Evolutionary conservation across 208 protist species (phyloP).

Genomic region (Vickermania spadyakhi): DNA sequence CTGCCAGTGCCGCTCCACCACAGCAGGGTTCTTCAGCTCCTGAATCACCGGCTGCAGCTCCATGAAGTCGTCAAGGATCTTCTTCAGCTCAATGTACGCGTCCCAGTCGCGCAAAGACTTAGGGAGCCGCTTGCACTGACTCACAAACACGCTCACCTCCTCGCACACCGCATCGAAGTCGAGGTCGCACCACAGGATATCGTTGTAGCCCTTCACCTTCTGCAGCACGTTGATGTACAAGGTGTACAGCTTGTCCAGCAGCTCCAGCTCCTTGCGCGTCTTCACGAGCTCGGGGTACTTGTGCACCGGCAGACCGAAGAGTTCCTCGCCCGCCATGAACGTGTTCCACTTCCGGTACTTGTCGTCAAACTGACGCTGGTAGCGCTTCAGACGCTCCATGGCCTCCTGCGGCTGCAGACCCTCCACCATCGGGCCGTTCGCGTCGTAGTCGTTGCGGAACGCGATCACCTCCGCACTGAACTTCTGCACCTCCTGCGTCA

Average conservation of each 20-base stretch:
- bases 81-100: constrained; percentile 92
- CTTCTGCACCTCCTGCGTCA: constrained; percentile 91
- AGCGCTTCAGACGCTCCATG: constrained; percentile 93
- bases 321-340: constrained; percentile 92
- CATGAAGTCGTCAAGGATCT: constrained; percentile 94
- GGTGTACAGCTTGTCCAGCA: constrained; percentile 93
- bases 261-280: constrained; percentile 91
- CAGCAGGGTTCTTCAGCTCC: constrained; percentile 85
- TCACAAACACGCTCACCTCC: constrained; percentile 89
- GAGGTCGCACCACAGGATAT: constrained; percentile 93
- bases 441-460: constrained; percentile 94
- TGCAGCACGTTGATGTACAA: constrained; percentile 94
- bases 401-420: constrained; percentile 91
- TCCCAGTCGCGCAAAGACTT: constrained; percentile 92
- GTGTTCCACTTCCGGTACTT: constrained; percentile 93
- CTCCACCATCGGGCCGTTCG: constrained; percentile 93
- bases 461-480: constrained; percentile 89
- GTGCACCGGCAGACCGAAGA: constrained; percentile 93
- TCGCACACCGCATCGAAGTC: constrained; percentile 91
- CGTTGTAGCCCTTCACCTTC: constrained; percentile 91
- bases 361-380: constrained; percentile 93
- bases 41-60: constrained; percentile 92
- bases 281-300: constrained; percentile 92
- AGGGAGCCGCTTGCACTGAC: constrained; percentile 85
- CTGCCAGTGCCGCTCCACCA: constrained; percentile 94